Conservation (phyloP, 2,329 filamentous ascomycete species). For the Bretziella fagacearum region DNA sequence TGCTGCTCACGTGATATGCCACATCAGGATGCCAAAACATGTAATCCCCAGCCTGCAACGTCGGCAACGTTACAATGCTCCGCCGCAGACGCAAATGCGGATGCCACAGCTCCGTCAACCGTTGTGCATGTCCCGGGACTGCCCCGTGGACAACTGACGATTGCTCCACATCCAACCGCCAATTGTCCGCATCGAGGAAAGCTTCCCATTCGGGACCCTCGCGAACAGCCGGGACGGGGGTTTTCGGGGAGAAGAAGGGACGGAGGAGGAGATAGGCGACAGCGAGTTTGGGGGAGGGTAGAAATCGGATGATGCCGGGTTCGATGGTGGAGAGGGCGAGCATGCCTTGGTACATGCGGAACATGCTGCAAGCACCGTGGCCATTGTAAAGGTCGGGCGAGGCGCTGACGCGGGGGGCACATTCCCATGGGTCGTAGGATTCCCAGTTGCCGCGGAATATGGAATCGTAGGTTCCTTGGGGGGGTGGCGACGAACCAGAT, state of each 20-base stretch:
- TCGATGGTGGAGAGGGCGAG: no score
- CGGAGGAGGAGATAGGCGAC: no score
- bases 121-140: conserved; percentile 40
- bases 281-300: conserved; percentile 26
- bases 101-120: conserved; percentile 40
- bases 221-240: not conserved
- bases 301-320: conserved; percentile 26
- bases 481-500: conserved; percentile 38
- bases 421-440: conserved; percentile 67
- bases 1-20: conserved; percentile 36
- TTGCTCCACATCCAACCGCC: not conserved
- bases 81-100: conserved; percentile 36
- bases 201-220: not conserved
- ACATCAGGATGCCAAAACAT: conserved; percentile 43
- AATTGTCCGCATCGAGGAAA: not conserved
- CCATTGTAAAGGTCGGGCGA: conserved; percentile 64
- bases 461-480: conserved; percentile 37
- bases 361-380: conserved; percentile 65
- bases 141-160: conserved; percentile 40
- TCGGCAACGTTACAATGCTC: conserved; percentile 38
- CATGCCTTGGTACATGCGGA: conserved; percentile 71
- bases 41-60: conserved; percentile 38
- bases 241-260: not conserved
- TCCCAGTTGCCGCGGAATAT: conserved; percentile 48
- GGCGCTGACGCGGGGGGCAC: conserved; percentile 47